phyloP scores from a whole-genome alignment of 2,329 filamentous ascomycete genomes.

The Talaromyces sp. region DNA sequence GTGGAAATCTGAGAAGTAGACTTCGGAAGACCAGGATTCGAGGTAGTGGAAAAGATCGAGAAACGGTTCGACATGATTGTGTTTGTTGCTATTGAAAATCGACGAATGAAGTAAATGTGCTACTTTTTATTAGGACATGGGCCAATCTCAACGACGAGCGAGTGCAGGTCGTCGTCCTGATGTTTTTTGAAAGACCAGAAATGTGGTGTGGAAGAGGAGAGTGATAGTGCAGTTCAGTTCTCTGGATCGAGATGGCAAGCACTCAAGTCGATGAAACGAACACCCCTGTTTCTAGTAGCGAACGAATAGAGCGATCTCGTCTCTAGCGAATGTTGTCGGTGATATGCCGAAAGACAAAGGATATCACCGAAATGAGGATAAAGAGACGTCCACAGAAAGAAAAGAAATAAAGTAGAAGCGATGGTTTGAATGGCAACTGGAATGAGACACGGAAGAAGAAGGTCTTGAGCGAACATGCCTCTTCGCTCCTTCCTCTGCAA shows the following conservation, averaged over 20 bases:
- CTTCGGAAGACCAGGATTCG: conserved; percentile 44
- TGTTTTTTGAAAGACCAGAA: not conserved
- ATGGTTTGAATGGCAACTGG: conserved; percentile 4
- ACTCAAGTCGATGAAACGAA: not conserved
- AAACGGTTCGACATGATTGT: conserved; percentile 56
- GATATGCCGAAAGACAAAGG: not conserved
- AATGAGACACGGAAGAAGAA: conserved; percentile 7
- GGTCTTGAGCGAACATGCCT: conserved; percentile 1
- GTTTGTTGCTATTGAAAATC: not conserved
- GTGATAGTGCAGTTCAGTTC: not conserved
- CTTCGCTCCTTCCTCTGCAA: not conserved
- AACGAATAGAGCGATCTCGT: conserved; percentile 10
- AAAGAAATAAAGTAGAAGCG: conserved; percentile 2
- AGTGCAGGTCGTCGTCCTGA: conserved; percentile 12
- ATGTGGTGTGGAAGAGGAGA: not conserved
- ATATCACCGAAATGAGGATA: conserved; percentile 3
- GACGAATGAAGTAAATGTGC: not conserved
- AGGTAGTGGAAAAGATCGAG: conserved; percentile 60
- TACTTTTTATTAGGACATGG: conserved; percentile 12
- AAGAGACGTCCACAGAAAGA: not conserved
- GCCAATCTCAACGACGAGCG: conserved; percentile 9
- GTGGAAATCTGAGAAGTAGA: conserved; percentile 77
- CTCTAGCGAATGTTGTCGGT: conserved; percentile 15
- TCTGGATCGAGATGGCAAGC: not conserved
- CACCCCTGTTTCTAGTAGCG: conserved; percentile 9